Base-by-base conservation (phyloP, 176 grass and related monocot species). In the Juncus inflexus region DNA sequence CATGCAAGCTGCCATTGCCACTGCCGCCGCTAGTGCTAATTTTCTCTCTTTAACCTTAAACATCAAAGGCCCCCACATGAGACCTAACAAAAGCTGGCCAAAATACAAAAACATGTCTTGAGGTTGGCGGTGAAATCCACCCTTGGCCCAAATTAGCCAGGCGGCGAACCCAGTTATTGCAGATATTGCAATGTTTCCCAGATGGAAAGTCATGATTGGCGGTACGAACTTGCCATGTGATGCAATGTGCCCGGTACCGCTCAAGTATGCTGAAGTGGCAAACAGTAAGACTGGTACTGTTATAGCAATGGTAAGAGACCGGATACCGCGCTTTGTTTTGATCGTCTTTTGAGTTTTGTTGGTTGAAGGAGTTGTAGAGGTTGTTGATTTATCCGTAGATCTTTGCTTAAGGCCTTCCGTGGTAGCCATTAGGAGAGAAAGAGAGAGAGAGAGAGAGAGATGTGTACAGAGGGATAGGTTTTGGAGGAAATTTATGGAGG, bases 121-220 rank as follows among this genome's bases (percentile, higher is more conserved):
- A 14, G 74, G 74, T 15, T 60, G 75, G 49, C 66, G 37, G 79
- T 97, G 92, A 19, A 97, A 82, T 0, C 87, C 87, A 12, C 92
- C 82, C 50, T 91, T 76, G 9, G 92, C 92, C 92, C 92, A 97
- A 66, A 83, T 79, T 3, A 97, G 79, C 92, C 92, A 97, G 35
- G 85, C 85, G 7, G 88, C 69, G 45, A 97, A 64, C 70, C 87
- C 81, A 35, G 77, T 69, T 52, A 97, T 74, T 15, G 76, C 79
- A 57, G 86, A 72, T 15, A 72, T 64, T 3, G 77, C 38, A 55
- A 97, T 75, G 8, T 78, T 86, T 16, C 80, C 94, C 12, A 77
- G 37, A 5, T 77, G 77, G 77, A 83, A 82, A 8, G 72, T 74
- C 52, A 86, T 61, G 50, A 70, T 86, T n/a, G 50, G 3, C 4